Percentiles rank a stretch among this genome's conserved stretches.
These are phyloP conservation scores for Diplodia scrobiculata DNA, from an alignment of 2,329 filamentous ascomycete species.

Conservation along the genomic window DNA sequence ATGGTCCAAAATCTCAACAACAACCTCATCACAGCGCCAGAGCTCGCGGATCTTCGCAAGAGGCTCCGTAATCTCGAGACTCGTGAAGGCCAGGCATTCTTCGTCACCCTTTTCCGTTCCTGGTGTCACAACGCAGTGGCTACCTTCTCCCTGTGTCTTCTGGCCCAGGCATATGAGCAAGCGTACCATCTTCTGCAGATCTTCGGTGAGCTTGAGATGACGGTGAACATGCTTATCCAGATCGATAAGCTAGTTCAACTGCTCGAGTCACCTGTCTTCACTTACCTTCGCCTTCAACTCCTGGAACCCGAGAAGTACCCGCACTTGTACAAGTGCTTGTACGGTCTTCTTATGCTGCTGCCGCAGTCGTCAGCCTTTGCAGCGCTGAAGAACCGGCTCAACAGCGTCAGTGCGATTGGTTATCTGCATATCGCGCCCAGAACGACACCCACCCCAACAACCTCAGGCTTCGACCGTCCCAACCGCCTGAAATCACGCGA, in stretches of 20 bases:
- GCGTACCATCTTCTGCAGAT: conserved; percentile 95
- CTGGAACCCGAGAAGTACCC: conserved; percentile 94
- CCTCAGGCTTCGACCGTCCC: conserved; percentile 53
- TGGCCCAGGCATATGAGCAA: conserved; percentile 97
- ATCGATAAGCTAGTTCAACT: conserved; percentile 98
- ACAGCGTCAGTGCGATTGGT: conserved; percentile 95
- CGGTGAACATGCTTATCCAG: conserved; percentile 96
- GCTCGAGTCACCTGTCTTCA: conserved; percentile 95
- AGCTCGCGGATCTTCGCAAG: conserved; percentile 87
- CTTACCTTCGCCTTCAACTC: conserved; percentile 91
- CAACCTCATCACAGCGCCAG: conserved; percentile 95
- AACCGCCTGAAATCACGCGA: conserved; percentile 80
- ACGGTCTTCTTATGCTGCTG: conserved; percentile 95
- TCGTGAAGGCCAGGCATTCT: conserved; percentile 90
- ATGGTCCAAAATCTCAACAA: conserved; percentile 99
- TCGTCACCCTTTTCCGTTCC: conserved; percentile 88
- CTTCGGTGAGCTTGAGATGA: conserved; percentile 97
- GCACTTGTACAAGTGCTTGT: conserved; percentile 95
- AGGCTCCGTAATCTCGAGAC: conserved; percentile 86
- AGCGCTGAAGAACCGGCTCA: conserved; percentile 91
- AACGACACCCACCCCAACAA: conserved; percentile 50
- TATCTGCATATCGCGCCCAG: conserved; percentile 82
- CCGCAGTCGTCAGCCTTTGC: conserved; percentile 97
- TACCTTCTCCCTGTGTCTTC: conserved; percentile 90
- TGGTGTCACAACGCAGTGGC: conserved; percentile 99